A percentile compares a stretch with the other conserved stretches of the same genome.
Evolutionary conservation across 306 rosid genomes (phyloP).

Genomic region (Ziziphus jujuba): DNA sequence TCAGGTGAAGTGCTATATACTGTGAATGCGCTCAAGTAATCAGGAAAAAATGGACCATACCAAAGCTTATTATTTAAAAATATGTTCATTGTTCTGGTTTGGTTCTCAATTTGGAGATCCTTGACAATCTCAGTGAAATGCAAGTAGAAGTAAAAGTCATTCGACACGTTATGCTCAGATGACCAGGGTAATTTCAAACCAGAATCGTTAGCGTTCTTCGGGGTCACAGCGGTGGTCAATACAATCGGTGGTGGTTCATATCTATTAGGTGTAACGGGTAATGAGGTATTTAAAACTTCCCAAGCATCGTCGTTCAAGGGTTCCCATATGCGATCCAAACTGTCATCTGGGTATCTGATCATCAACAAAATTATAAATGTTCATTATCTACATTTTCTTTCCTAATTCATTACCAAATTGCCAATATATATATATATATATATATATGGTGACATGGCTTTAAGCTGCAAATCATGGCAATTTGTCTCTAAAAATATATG

Average conservation of each 20-base stretch:
- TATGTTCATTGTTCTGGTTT: constrained; percentile 33
- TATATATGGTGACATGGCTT: background rate
- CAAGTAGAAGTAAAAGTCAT: constrained; percentile 25
- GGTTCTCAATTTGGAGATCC: constrained; percentile 16
- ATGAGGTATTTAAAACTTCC: background rate
- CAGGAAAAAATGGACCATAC: background rate
- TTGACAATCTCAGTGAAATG: constrained; percentile 38
- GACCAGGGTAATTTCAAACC: constrained; percentile 22
- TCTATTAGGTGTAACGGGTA: background rate
- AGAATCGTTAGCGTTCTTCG: constrained; percentile 14
- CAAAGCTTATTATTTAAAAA: constrained; percentile 22
- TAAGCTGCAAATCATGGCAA: background rate
- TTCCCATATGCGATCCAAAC: constrained; percentile 42
- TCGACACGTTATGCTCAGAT: background rate
- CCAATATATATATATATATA: no score
- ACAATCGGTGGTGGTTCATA: constrained; percentile 35
- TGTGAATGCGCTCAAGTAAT: constrained; percentile 16
- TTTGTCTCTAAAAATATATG: no score
- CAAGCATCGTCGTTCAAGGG: constrained; percentile 17
- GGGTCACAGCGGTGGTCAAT: constrained; percentile 30
- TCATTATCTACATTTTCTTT: no score
- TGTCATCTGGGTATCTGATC: constrained; percentile 28
- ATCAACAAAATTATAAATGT: background rate
- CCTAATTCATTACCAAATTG: background rate
- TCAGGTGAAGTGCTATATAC: background rate